Percentiles rank a stretch among this genome's conserved stretches.
phyloP scores from a whole-genome alignment of 345 rosid genomes.

The Combretum micranthum region DNA sequence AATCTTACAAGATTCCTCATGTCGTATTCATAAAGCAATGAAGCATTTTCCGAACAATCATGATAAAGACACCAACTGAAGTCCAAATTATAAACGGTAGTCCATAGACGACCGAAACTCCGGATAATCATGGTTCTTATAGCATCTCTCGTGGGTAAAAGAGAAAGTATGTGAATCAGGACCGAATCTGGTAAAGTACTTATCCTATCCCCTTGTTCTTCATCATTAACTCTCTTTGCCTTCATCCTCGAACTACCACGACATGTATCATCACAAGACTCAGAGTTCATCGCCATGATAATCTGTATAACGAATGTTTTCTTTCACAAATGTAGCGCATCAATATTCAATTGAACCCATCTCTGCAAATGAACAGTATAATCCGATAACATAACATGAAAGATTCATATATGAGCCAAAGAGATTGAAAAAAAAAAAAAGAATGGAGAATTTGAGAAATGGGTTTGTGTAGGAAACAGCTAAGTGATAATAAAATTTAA shows the following conservation, averaged over 20 bases:
- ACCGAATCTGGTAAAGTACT: constrained; percentile 10
- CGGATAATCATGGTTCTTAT: constrained; percentile 10
- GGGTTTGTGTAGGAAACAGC: too few relatives aligned
- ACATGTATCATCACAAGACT: not conserved
- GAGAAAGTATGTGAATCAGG: constrained; percentile 10
- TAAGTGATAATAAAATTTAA: too few relatives aligned
- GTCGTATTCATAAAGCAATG: not conserved
- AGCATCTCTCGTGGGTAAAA: constrained; percentile 13
- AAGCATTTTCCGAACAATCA: not conserved
- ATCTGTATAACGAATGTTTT: too few relatives aligned
- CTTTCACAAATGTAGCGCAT: too few relatives aligned
- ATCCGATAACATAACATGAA: too few relatives aligned
- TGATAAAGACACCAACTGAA: constrained; percentile 9
- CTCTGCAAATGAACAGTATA: too few relatives aligned
- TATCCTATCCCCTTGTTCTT: constrained; percentile 13
- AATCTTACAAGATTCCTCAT: not conserved
- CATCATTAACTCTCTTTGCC: constrained; percentile 4
- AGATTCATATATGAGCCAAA: too few relatives aligned
- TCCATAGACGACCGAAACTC: constrained; percentile 13
- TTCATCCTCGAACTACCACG: constrained; percentile 1
- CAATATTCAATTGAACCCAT: too few relatives aligned
- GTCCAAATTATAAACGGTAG: constrained; percentile 9
- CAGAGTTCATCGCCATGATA: too few relatives aligned
- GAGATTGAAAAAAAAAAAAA: too few relatives aligned
- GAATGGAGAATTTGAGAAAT: too few relatives aligned